phyloP scores from a whole-genome alignment of 345 rosid genomes.

The Isatis tinctoria region DNA sequence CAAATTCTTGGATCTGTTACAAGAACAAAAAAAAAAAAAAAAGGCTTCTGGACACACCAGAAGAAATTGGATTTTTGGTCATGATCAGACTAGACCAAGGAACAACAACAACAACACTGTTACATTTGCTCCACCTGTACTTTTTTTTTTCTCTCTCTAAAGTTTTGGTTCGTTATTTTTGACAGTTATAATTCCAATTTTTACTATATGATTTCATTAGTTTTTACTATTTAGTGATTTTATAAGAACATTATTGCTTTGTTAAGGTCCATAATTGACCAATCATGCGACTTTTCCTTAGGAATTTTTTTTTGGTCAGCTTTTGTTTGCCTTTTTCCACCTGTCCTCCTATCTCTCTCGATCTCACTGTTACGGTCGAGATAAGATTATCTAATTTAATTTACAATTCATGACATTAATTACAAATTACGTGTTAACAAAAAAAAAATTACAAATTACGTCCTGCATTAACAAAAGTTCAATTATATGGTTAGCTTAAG shows the following conservation, averaged over 20 bases:
- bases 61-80: slow-evolving; percentile 28
- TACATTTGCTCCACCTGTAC: slow-evolving; percentile 25
- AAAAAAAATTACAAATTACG: neutral
- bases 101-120: slow-evolving; percentile 18
- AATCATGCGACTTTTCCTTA: slow-evolving; percentile 5
- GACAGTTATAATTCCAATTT: slow-evolving; percentile 4
- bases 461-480: neutral
- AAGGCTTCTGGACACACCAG: slow-evolving; percentile 2
- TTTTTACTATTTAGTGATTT: neutral
- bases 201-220: neutral
- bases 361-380: neutral
- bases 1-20: slow-evolving; percentile 10
- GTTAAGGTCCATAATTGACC: slow-evolving; percentile 12
- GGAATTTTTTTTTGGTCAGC: neutral
- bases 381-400: neutral
- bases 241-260: slow-evolving; percentile 4
- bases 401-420: neutral
- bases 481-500: neutral
- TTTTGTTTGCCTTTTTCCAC: neutral
- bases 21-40: neutral
- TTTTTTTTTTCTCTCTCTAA: neutral
- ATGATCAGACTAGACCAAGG: slow-evolving; percentile 15
- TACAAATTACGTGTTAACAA: neutral
- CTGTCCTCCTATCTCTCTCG: neutral
- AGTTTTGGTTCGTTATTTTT: slow-evolving; percentile 12